phyloP scores from a whole-genome alignment of 495 filamentous ascomycete genomes.

The Tuber brumale region DNA sequence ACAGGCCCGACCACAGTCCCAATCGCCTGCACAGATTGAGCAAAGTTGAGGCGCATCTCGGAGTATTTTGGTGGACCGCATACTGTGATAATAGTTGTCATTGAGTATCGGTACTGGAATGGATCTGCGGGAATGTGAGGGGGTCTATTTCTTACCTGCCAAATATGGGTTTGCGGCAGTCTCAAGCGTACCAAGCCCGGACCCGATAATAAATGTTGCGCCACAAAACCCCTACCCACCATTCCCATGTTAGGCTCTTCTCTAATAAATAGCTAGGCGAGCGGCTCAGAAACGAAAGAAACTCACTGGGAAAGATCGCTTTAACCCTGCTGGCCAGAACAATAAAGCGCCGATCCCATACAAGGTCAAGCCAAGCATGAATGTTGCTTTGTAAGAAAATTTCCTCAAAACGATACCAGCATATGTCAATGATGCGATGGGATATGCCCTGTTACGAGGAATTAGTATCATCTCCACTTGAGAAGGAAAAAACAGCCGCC shows the following conservation, averaged over 20 bases:
- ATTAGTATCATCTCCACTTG: background rate
- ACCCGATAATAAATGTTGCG: conserved; percentile 56
- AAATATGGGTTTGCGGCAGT: conserved; percentile 56
- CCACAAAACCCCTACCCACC: conserved; percentile 50
- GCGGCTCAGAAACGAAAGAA: background rate
- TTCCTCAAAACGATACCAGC: conserved; percentile 48
- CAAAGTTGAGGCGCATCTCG: conserved; percentile 62
- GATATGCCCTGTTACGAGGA: conserved; percentile 29
- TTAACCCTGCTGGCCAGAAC: conserved; percentile 52
- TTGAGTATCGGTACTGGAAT: background rate
- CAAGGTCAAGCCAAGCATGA: conserved; percentile 50
- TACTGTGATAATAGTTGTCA: background rate
- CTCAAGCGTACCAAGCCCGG: conserved; percentile 52
- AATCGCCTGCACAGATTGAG: conserved; percentile 63
- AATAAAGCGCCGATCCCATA: conserved; percentile 53
- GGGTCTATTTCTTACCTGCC: conserved; percentile 41
- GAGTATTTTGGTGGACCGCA: conserved; percentile 64
- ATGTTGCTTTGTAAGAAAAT: conserved; percentile 51
- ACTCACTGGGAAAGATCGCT: conserved; percentile 50
- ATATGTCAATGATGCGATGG: conserved; percentile 38
- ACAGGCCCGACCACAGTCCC: conserved; percentile 61
- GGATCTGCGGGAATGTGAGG: background rate
- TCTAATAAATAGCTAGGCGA: background rate
- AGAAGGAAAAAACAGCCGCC: background rate
- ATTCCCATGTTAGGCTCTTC: background rate